Conservation (phyloP, 257 asterid genomes). For the Nemophila menziesii region DNA sequence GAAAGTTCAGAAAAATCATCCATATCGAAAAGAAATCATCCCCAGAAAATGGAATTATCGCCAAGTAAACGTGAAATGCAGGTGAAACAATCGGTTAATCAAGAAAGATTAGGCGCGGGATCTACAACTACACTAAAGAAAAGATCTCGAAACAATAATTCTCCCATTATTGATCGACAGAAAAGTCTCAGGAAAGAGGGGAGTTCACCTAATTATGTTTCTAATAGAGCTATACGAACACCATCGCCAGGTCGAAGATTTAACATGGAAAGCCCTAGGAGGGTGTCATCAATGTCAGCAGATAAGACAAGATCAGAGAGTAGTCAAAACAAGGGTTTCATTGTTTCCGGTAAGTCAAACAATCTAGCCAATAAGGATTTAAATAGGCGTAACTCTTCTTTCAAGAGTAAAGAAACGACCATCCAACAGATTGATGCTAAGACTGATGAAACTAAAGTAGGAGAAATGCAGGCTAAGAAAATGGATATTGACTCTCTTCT, state of each 20-base stretch:
- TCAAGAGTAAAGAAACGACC: constrained; percentile 14
- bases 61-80: background rate
- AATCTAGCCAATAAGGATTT: constrained; percentile 13
- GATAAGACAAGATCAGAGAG: too few species aligned
- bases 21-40: constrained; percentile 2
- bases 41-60: constrained; percentile 4
- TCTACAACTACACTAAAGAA: constrained; percentile 46
- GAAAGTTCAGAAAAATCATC: constrained; percentile 3
- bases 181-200: constrained; percentile 50
- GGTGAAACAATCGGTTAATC: constrained; percentile 11
- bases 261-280: constrained; percentile 23
- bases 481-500: constrained; percentile 24
- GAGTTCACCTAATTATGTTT: constrained; percentile 11
- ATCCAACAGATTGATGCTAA: constrained; percentile 19
- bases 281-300: constrained; percentile 9
- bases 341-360: constrained; percentile 14
- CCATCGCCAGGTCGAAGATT: constrained; percentile 70
- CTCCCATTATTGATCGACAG: constrained; percentile 41
- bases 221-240: constrained; percentile 27
- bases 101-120: constrained; percentile 17
- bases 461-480: constrained; percentile 12
- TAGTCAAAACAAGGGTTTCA: constrained; percentile 13
- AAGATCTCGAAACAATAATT: constrained; percentile 44
- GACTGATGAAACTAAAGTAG: constrained; percentile 23
- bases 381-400: background rate